Percentiles rank a stretch among this genome's conserved stretches.
Evolutionary conservation across 179 eudicot genomes (phyloP).

Genomic region (Spergularia azorica): DNA sequence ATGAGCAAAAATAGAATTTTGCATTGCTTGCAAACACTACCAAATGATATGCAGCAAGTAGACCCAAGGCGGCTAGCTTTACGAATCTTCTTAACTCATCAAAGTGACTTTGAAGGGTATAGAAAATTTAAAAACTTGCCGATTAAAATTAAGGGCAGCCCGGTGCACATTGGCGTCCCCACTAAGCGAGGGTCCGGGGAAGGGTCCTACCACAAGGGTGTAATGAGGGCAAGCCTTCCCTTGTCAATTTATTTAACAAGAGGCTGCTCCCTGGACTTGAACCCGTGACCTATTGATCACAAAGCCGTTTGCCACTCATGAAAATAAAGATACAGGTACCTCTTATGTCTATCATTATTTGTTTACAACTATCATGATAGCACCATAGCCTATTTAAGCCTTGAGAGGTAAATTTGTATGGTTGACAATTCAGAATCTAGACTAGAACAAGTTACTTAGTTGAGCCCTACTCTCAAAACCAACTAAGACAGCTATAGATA

Average conservation of each 20-base stretch:
- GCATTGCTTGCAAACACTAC: conserved; percentile 1
- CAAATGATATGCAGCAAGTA: not conserved
- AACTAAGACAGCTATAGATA: not conserved
- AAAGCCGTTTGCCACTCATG: no score
- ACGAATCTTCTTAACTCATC: not conserved
- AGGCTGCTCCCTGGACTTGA: no score
- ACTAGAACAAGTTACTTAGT: not conserved
- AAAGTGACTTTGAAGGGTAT: conserved; percentile 6
- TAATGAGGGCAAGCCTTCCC: no score
- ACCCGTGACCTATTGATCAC: no score
- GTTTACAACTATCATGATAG: conserved; percentile 2
- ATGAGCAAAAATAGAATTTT: not conserved
- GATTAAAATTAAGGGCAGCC: not conserved
- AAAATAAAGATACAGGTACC: conserved; percentile 4
- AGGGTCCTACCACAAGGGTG: no score
- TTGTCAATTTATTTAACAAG: no score
- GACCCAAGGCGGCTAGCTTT: not conserved
- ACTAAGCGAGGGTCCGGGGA: no score
- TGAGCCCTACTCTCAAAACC: conserved; percentile 1
- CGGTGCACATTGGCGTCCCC: no score
- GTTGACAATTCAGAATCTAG: not conserved
- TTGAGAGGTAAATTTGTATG: not conserved
- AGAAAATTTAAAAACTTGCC: not conserved
- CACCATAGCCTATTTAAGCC: conserved; percentile 3
- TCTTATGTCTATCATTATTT: not conserved